Percentiles rank a stretch among this genome's conserved stretches.
Evolutionary conservation across 2,329 filamentous ascomycete species (phyloP).

Genomic region (Botrytis galanthina): DNA sequence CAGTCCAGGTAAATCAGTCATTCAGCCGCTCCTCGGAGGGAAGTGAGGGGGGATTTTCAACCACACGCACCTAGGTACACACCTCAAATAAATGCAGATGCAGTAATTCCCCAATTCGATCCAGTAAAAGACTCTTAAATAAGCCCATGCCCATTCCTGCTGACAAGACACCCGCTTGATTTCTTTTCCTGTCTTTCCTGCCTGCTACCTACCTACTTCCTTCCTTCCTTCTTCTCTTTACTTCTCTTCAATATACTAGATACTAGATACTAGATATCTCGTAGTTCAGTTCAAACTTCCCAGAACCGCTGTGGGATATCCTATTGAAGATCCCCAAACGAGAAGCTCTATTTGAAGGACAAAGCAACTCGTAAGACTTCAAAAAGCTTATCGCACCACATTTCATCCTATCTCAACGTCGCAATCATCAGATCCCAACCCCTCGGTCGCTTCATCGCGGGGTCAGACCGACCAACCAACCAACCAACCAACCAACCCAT

Average conservation of each 20-base stretch:
- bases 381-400: slow-evolving; percentile 13
- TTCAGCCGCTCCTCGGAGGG: slow-evolving; percentile 3
- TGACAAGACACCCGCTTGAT: slow-evolving; percentile 26
- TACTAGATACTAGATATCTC: not conserved
- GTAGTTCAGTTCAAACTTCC: not conserved
- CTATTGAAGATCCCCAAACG: not conserved
- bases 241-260: not conserved
- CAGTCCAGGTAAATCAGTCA: not conserved
- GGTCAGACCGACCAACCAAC: not conserved
- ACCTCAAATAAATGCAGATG: not conserved
- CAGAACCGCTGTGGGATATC: not conserved
- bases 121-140: slow-evolving; percentile 26
- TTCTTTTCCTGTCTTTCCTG: not conserved
- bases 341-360: not conserved
- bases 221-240: not conserved
- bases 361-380: not conserved
- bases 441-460: slow-evolving; percentile 15
- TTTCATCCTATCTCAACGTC: slow-evolving; percentile 5
- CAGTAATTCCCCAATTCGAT: not conserved
- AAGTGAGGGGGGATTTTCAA: not conserved
- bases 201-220: not conserved
- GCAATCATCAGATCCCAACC: not conserved
- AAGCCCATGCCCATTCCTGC: slow-evolving; percentile 34
- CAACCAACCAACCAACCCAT: not conserved
- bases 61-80: not conserved